Base-by-base conservation (phyloP, 2,329 filamentous ascomycete species). In the Clarireedia sp. region DNA sequence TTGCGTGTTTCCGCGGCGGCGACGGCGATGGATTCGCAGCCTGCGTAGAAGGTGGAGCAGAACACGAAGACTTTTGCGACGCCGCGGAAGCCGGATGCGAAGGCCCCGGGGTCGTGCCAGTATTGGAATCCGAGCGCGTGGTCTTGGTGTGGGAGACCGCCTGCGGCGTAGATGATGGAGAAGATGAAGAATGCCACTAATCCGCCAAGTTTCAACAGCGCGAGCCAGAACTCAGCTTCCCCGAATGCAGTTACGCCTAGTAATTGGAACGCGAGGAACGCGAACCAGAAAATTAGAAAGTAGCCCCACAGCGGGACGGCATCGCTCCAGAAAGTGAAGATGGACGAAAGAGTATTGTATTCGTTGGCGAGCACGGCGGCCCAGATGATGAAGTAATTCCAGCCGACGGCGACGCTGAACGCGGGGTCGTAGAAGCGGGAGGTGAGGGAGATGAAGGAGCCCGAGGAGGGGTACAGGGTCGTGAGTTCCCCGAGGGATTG, bases 201-300 rank as follows among this genome's bases (percentile, higher is more conserved):
- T 1, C 85, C 85, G 3, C 83, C 67, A 5, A 90, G 77, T 66
- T 91, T 91, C 66, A 90, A 71, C 16, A 86, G 76, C 78, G 75
- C 85, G 14, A 90, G 79, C 85, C 86, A 90, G 66, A 90, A 90
- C 66, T 92, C 88, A 9, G 86, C 82, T 66, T 91, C 87, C 14
- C 87, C 87, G 66, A 90, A 91, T 3, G 84, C 81, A 62, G 84
- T 81, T 1, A 90, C 83, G 1, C 86, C 86, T 1, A 90, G 73
- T 36, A 90, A 75, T 64, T 90, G 87, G 57, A 90, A 82, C 0
- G 72, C 75, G 0, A 85, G 74, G 60, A 90, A 87, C 0, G 82
- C 71, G n/a, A 82, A 78, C 82, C 86, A 90, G 62, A 90, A 83
- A n/a, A 90, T 78, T 29, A 86, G 73, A 57, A 90, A 89, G 66